Conservation (phyloP, 495 filamentous ascomycete species). For the Neurospora pannonica region DNA sequence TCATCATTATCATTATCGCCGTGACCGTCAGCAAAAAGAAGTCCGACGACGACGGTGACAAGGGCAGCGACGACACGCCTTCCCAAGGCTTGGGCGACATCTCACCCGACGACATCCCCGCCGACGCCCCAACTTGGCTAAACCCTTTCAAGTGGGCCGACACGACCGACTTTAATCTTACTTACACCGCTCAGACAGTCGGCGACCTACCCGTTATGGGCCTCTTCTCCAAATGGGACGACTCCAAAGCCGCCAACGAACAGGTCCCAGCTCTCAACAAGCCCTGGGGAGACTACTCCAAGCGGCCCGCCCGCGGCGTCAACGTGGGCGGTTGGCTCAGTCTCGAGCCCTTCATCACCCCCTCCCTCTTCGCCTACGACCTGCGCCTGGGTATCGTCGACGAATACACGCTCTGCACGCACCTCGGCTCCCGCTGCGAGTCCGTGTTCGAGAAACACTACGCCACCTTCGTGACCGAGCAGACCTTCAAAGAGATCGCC, state of each 20-base stretch:
- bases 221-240: conserved; percentile 77
- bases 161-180: conserved; percentile 86
- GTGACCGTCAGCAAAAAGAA: conserved; percentile 64
- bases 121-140: conserved; percentile 61
- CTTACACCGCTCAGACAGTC: conserved; percentile 77
- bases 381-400: conserved; percentile 60
- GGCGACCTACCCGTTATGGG: conserved; percentile 88
- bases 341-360: conserved; percentile 90
- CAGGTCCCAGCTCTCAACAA: conserved; percentile 72
- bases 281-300: conserved; percentile 64
- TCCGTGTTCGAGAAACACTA: conserved; percentile 80
- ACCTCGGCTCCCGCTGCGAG: conserved; percentile 55
- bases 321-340: conserved; percentile 94
- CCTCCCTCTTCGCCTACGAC: conserved; percentile 77
- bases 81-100: conserved; percentile 51
- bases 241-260: conserved; percentile 65
- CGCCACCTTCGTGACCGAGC: conserved; percentile 71
- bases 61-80: conserved; percentile 16
- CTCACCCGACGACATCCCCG: conserved; percentile 53
- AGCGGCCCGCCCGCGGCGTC: conserved; percentile 73
- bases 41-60: conserved; percentile 7
- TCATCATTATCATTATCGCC: conserved; percentile 66
- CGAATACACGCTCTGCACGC: conserved; percentile 68
- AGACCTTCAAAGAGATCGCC: conserved; percentile 74
- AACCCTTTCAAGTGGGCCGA: conserved; percentile 94